These are phyloP conservation scores for Beauveria caledonica DNA, from an alignment of 2,329 filamentous ascomycete genomes.

Conservation along the genomic window DNA sequence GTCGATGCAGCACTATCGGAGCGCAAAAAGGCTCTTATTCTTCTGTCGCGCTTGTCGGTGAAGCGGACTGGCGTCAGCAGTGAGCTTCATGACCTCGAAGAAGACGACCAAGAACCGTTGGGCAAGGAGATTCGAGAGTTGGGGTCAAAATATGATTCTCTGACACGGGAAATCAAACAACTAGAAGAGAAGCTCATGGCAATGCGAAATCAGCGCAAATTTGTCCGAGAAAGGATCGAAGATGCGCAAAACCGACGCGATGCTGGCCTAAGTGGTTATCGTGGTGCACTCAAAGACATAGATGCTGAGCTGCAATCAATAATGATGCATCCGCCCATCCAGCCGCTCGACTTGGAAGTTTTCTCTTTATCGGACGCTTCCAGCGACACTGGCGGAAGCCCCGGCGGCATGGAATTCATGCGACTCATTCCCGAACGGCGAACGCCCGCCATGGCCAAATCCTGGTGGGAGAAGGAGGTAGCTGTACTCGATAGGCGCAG, in stretches of 20 bases:
- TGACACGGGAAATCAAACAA: conserved; percentile 57
- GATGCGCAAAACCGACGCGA: conserved; percentile 59
- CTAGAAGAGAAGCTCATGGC: conserved; percentile 56
- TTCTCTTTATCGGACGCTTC: conserved; percentile 8
- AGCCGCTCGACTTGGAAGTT: conserved; percentile 42
- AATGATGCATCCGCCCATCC: conserved; percentile 48
- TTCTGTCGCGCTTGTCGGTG: conserved; percentile 44
- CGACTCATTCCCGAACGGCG: conserved; percentile 54
- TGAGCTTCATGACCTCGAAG: conserved; percentile 47
- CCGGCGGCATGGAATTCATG: conserved; percentile 46
- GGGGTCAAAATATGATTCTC: conserved; percentile 40
- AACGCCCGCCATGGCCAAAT: conserved; percentile 60
- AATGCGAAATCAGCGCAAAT: conserved; percentile 52
- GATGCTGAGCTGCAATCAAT: conserved; percentile 54
- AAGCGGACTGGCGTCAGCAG: conserved; percentile 40
- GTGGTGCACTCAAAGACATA: conserved; percentile 55
- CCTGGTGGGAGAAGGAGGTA: conserved; percentile 62
- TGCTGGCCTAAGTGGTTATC: conserved; percentile 64
- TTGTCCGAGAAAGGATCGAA: conserved; percentile 50
- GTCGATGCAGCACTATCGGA: conserved; percentile 48
- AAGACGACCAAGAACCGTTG: conserved; percentile 49
- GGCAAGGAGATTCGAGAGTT: conserved; percentile 53
- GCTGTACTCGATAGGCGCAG: conserved; percentile 46
- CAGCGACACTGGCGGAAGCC: conserved; percentile 13
- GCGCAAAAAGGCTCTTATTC: conserved; percentile 49